These are phyloP conservation scores for Schizosaccharomyces cryophilus DNA, from an alignment of 805 yeast species.

Conservation along the genomic window DNA sequence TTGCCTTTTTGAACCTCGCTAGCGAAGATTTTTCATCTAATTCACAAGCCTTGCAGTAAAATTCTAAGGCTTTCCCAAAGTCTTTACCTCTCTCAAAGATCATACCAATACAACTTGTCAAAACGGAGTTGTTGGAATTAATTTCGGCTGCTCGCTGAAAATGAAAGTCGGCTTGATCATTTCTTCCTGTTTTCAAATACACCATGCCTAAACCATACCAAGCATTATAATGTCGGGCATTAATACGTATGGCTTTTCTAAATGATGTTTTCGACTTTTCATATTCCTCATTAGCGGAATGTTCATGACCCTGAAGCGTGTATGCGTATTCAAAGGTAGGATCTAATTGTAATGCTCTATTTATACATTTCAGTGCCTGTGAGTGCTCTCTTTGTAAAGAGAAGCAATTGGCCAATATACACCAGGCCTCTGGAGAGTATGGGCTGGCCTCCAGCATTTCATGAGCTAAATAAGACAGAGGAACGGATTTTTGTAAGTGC, in stretches of 20 bases:
- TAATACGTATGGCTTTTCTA: constrained; percentile 50
- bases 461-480: constrained; percentile 57
- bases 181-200: constrained; percentile 62
- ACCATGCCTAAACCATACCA: constrained; percentile 93
- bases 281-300: constrained; percentile 64
- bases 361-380: constrained; percentile 71
- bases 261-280: constrained; percentile 71
- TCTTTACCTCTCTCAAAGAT: constrained; percentile 49
- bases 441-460: constrained; percentile 46
- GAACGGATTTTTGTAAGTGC: constrained; percentile 69
- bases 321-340: constrained; percentile 63
- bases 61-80: constrained; percentile 46
- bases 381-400: constrained; percentile 66
- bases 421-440: constrained; percentile 69
- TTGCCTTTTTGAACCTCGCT: constrained; percentile 74
- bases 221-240: constrained; percentile 74
- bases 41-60: constrained; percentile 60
- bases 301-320: constrained; percentile 85
- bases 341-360: constrained; percentile 46
- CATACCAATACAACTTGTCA: constrained; percentile 85
- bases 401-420: constrained; percentile 68
- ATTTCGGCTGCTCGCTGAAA: constrained; percentile 69
- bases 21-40: constrained; percentile 68
- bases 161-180: constrained; percentile 59
- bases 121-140: constrained; percentile 71